These are phyloP conservation scores for Gossypium stocksii DNA, from an alignment of 345 rosid species.

Conservation along the genomic window DNA sequence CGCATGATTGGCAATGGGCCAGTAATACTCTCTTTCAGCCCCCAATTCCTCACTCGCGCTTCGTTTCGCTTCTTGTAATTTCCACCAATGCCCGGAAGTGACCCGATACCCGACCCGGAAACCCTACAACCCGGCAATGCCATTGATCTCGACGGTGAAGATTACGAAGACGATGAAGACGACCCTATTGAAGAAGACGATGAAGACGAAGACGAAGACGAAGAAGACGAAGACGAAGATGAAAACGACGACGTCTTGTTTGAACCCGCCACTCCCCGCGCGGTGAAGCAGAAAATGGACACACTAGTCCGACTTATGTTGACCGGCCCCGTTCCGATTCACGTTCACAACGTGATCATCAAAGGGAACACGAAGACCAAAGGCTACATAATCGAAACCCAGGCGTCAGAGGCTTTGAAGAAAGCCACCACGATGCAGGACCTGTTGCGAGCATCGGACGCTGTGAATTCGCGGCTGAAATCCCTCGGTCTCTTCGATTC, in stretches of 20 bases:
- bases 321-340: conserved; percentile 51
- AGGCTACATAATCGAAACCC: conserved; percentile 66
- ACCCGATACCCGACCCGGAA: neutral
- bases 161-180: neutral
- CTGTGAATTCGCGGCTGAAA: conserved; percentile 56
- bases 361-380: conserved; percentile 80
- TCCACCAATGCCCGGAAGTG: neutral
- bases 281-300: conserved; percentile 37
- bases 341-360: conserved; percentile 80
- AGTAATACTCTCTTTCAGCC: neutral
- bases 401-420: conserved; percentile 46
- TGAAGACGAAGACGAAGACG: conserved; percentile 21
- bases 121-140: neutral
- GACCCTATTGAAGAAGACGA: neutral
- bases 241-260: conserved; percentile 30
- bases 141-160: conserved; percentile 1
- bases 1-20: neutral
- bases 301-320: conserved; percentile 46
- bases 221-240: conserved; percentile 29
- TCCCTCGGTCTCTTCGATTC: conserved; percentile 78
- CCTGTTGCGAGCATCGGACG: conserved; percentile 55
- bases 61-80: neutral
- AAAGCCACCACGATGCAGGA: conserved; percentile 66
- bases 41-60: neutral
- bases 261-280: conserved; percentile 25